These are phyloP conservation scores for Kazachstania bromeliacearum DNA, from an alignment of 805 yeast species.

Conservation along the genomic window DNA sequence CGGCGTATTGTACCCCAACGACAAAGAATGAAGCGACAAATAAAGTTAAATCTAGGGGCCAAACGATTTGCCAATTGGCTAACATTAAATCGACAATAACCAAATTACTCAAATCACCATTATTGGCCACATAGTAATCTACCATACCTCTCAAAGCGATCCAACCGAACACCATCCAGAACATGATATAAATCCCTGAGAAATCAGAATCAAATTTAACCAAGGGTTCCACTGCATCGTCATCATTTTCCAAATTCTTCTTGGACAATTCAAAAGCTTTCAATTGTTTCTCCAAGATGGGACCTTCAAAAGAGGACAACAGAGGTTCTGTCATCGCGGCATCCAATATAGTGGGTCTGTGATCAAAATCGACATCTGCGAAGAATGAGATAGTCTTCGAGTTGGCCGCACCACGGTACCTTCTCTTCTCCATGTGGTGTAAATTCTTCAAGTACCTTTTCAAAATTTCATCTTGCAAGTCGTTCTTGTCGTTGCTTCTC, in stretches of 20 bases:
- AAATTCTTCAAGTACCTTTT: constrained; percentile 8
- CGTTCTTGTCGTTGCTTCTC: neutral
- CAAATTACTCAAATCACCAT: constrained; percentile 34
- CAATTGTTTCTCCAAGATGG: constrained; percentile 22
- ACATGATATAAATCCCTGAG: constrained; percentile 72
- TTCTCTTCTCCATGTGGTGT: constrained; percentile 7
- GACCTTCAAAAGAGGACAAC: constrained; percentile 25
- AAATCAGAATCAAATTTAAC: constrained; percentile 29
- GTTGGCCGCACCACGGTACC: constrained; percentile 5
- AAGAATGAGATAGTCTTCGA: constrained; percentile 39
- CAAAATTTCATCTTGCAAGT: constrained; percentile 4
- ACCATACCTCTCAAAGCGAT: constrained; percentile 44
- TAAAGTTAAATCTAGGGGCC: constrained; percentile 62
- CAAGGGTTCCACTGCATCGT: neutral
- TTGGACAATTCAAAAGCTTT: constrained; percentile 10
- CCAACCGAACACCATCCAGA: constrained; percentile 62
- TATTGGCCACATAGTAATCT: constrained; percentile 38
- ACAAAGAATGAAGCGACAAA: constrained; percentile 58
- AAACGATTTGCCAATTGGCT: constrained; percentile 55
- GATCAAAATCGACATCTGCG: constrained; percentile 41
- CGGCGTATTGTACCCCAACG: constrained; percentile 46
- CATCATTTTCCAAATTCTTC: constrained; percentile 1
- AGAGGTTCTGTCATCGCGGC: constrained; percentile 28
- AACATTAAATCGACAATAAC: constrained; percentile 50
- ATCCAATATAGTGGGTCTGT: constrained; percentile 44